A percentile compares a stretch with the other conserved stretches of the same genome.
These are phyloP conservation scores for Pleurotus citrinopileatus DNA, from an alignment of 768 basidiomycete species.

Conservation along the genomic window DNA sequence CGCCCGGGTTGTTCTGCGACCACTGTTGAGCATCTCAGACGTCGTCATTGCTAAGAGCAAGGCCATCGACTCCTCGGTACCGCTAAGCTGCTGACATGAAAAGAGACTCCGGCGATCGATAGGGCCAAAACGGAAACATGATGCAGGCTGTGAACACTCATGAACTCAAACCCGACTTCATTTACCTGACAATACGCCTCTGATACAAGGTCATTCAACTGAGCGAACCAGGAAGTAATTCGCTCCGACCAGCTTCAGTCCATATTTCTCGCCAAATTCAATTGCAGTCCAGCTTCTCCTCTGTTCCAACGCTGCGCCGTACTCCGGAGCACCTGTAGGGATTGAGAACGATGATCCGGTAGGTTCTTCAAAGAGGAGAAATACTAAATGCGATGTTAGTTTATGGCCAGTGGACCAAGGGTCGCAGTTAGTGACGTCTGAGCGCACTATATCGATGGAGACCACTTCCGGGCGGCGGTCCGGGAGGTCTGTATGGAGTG, in stretches of 20 bases:
- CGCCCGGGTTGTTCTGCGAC: too few species aligned
- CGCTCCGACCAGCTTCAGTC: constrained; percentile 55
- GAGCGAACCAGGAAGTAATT: constrained; percentile 50
- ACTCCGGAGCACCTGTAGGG: constrained; percentile 43
- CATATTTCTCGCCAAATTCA: constrained; percentile 47
- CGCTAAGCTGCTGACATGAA: too few species aligned
- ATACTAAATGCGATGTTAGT: constrained; percentile 28
- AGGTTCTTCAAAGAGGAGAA: constrained; percentile 64
- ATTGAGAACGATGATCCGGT: constrained; percentile 31
- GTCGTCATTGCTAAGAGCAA: too few species aligned
- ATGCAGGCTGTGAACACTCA: too few species aligned
- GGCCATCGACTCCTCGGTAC: too few species aligned
- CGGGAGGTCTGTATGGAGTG: constrained; percentile 55
- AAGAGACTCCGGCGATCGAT: too few species aligned
- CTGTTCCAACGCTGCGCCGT: constrained; percentile 38
- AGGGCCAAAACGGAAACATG: too few species aligned
- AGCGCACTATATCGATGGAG: constrained; percentile 64
- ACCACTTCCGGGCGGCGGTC: constrained; percentile 51
- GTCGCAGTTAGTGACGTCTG: constrained; percentile 11
- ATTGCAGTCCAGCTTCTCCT: constrained; percentile 55
- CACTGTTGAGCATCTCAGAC: too few species aligned
- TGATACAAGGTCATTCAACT: too few species aligned
- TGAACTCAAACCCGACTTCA: too few species aligned
- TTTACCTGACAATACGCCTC: too few species aligned
- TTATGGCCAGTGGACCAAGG: background rate